phyloP scores from a whole-genome alignment of 208 protist genomes.

The Acanthamoeba lenticulata region DNA sequence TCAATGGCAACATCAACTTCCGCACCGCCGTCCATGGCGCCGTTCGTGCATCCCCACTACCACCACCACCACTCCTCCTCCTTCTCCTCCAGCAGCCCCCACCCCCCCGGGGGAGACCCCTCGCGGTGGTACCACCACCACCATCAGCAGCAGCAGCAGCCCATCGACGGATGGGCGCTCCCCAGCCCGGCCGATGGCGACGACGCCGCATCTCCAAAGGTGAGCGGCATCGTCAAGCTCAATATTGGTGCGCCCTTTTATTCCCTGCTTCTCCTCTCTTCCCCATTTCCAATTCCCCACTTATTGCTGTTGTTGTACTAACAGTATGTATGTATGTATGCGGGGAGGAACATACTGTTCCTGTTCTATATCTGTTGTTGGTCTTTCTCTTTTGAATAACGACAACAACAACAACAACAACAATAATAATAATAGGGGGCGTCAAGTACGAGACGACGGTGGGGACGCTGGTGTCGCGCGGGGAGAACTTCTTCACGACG shows the following conservation, averaged over 20 bases:
- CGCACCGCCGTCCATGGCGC: neutral
- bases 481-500: conserved; percentile 63
- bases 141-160: neutral
- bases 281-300: neutral
- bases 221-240: conserved; percentile 7
- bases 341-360: too few relatives aligned
- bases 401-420: too few relatives aligned
- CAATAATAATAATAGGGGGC: too few relatives aligned
- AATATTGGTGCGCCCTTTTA: neutral
- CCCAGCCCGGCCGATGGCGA: neutral
- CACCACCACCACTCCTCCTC: neutral
- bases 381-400: neutral
- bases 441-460: conserved; percentile 52
- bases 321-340: too few relatives aligned
- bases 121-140: neutral
- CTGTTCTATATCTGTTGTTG: too few relatives aligned
- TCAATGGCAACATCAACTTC: neutral
- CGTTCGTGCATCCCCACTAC: conserved; percentile 17
- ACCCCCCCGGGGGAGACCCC: too few relatives aligned
- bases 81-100: too few relatives aligned
- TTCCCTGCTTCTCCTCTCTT: neutral
- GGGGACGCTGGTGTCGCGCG: conserved; percentile 13
- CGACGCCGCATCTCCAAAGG: neutral
- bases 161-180: neutral
- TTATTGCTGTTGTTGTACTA: neutral